phyloP scores from a whole-genome alignment of 108 stramenopile species.

The Cyclostephanos invisitatus region DNA sequence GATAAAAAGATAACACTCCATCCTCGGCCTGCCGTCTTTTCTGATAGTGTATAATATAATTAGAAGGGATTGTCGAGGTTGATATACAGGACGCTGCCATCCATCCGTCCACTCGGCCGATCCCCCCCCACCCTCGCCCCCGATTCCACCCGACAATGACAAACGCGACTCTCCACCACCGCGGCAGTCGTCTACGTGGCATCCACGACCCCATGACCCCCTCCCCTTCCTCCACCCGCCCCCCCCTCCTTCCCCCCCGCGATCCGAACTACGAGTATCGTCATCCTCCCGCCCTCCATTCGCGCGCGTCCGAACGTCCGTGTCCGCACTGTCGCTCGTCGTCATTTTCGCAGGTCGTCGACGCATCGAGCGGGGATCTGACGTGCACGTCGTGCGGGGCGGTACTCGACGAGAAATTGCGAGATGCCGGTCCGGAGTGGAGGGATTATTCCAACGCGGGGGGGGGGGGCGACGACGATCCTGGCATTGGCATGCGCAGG shows the following conservation, averaged over 20 bases:
- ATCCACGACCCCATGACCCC: no score
- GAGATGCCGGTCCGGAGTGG: slow-evolving; percentile 33
- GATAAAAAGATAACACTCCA: no score
- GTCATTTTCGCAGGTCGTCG: slow-evolving; percentile 16
- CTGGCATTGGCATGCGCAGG: background rate
- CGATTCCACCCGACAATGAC: background rate
- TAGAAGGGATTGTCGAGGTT: no score
- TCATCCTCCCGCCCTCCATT: slow-evolving; percentile 7
- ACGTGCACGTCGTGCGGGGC: slow-evolving; percentile 36
- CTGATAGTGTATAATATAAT: no score
- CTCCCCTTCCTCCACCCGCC: background rate
- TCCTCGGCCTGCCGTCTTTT: no score
- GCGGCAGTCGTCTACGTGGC: background rate
- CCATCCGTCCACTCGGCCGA: no score
- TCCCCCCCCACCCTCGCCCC: no score
- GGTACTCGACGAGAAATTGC: slow-evolving; percentile 29
- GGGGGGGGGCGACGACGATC: slow-evolving; percentile 10
- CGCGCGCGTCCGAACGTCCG: background rate
- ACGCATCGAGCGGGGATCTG: slow-evolving; percentile 19
- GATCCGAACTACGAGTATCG: slow-evolving; percentile 17
- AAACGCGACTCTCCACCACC: background rate
- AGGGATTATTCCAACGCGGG: slow-evolving; percentile 10
- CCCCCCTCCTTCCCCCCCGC: background rate
- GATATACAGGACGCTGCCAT: no score
- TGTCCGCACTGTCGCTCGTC: slow-evolving; percentile 35